Evolutionary conservation across 192 early-diverging fungal genomes (phyloP).

Genomic region (Phlyctochytrium arcticum): DNA sequence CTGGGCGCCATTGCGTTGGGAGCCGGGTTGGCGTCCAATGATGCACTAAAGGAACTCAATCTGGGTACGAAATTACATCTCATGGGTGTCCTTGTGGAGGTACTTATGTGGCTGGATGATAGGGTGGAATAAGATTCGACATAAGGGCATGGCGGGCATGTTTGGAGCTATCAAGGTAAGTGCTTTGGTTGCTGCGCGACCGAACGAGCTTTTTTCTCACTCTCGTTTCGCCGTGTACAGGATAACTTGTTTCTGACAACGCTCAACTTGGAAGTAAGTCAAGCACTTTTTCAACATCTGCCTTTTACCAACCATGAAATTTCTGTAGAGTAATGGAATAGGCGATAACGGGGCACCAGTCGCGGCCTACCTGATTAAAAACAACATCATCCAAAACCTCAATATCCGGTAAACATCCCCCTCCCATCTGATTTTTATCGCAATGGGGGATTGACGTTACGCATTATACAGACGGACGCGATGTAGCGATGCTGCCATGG

Average conservation of each 20-base stretch:
- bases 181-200: not conserved
- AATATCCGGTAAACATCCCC: conserved; percentile 31
- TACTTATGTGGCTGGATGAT: not conserved
- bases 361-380: conserved; percentile 26
- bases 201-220: too few species aligned
- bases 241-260: conserved; percentile 27
- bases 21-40: conserved; percentile 37
- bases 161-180: conserved; percentile 37
- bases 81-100: not conserved
- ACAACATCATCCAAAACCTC: conserved; percentile 27
- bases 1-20: conserved; percentile 50
- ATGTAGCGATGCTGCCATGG: conserved; percentile 31
- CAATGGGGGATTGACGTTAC: not conserved
- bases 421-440: not conserved
- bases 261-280: conserved; percentile 27
- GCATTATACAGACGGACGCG: conserved; percentile 32
- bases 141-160: conserved; percentile 39
- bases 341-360: conserved; percentile 39
- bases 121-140: conserved; percentile 47
- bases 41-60: conserved; percentile 44
- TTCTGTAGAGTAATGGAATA: conserved; percentile 40
- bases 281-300: not conserved
- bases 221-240: not conserved
- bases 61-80: conserved; percentile 20
- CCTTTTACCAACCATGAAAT: not conserved